phyloP scores from a whole-genome alignment of 2,329 filamentous ascomycete species.

The Colletotrichum lini region DNA sequence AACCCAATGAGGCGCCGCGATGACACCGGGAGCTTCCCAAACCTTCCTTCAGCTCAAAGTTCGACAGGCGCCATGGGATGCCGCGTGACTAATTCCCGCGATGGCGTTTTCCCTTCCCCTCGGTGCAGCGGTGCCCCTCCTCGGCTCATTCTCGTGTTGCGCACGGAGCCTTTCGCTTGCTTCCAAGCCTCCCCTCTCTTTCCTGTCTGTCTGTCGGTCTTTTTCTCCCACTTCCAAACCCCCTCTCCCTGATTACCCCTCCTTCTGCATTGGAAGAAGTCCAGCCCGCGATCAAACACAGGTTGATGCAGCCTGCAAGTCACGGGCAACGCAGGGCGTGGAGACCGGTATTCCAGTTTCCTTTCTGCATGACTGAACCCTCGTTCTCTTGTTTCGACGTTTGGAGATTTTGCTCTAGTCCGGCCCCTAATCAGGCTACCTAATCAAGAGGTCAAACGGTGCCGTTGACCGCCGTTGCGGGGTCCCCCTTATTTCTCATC shows the following conservation, averaged over 20 bases:
- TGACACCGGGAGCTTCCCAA: conserved; percentile 18
- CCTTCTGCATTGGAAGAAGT: neutral
- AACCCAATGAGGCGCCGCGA: conserved; percentile 35
- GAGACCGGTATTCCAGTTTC: neutral
- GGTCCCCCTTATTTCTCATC: neutral
- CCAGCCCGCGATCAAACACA: conserved; percentile 23
- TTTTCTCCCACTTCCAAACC: too few relatives aligned
- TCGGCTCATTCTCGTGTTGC: neutral
- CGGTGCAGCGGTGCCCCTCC: conserved; percentile 29
- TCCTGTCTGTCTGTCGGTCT: neutral
- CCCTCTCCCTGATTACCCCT: neutral
- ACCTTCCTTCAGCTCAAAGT: conserved; percentile 31
- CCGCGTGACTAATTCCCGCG: conserved; percentile 34
- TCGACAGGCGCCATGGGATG: conserved; percentile 16
- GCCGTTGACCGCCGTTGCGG: conserved; percentile 28
- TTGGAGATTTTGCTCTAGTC: conserved; percentile 14
- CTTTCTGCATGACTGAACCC: conserved; percentile 1
- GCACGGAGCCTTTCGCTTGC: conserved; percentile 24
- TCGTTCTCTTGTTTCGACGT: conserved; percentile 4
- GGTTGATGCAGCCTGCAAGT: neutral
- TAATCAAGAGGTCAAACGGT: conserved; percentile 14
- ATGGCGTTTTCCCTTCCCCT: conserved; percentile 31
- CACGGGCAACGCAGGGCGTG: conserved; percentile 1
- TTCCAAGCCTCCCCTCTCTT: neutral
- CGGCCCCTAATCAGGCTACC: too few relatives aligned